Evolutionary conservation across 805 yeast species (phyloP).

Genomic region (Schizosaccharomyces osmophilus): DNA sequence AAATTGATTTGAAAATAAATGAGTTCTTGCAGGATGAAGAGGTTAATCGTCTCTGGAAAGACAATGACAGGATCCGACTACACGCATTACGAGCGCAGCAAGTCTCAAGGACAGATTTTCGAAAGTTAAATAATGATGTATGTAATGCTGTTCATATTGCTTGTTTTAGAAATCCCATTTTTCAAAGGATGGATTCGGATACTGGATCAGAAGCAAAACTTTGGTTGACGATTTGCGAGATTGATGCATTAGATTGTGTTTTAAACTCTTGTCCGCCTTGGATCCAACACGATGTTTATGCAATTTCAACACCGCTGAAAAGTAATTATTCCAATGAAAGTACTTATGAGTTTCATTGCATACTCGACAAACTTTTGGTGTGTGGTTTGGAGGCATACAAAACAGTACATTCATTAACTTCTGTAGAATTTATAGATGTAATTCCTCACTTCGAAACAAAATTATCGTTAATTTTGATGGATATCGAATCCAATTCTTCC

Average conservation of each 20-base stretch:
- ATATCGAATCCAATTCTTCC: background rate
- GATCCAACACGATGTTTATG: background rate
- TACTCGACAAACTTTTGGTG: background rate
- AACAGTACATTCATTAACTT: background rate
- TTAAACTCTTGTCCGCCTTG: background rate
- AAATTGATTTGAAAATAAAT: background rate
- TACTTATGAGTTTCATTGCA: background rate
- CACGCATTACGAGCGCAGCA: background rate
- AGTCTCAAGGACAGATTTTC: background rate
- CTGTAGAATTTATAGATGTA: background rate
- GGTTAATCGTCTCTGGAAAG: background rate
- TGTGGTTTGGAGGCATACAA: background rate
- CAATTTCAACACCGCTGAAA: background rate
- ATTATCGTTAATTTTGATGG: background rate
- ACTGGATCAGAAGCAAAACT: background rate
- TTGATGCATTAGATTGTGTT: background rate
- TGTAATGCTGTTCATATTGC: background rate
- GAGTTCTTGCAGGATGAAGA: background rate
- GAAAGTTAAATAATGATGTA: background rate
- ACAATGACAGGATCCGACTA: background rate
- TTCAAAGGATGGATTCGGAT: background rate
- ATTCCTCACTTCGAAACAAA: background rate
- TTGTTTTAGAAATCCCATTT: background rate
- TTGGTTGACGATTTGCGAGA: background rate
- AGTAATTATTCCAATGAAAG: background rate